Evolutionary conservation across 768 basidiomycete species (phyloP), one percentile per base, ranked within the genome.

Genomic region (Amanita pallidorosea): DNA sequence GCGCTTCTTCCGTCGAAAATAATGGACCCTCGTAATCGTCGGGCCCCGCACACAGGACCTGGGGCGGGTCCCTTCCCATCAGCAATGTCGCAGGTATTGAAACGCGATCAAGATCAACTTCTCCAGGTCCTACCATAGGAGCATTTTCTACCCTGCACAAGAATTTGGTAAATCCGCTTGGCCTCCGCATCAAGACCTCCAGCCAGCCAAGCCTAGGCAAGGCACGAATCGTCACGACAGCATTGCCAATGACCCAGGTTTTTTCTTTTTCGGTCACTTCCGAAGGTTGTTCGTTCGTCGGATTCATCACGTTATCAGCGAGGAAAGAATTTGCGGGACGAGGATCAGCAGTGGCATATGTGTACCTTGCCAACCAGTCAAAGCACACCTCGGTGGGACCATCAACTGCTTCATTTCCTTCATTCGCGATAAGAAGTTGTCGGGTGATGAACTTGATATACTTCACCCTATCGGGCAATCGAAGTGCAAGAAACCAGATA

Each of bases 351-450:
- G 86, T 92, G 12, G 85, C 91, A 59, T 94, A 97, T 0, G 95
- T 86, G 62, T 96, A 96, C 15, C 96, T 76, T 8, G 91, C 86
- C 15, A 99, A 74, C 92, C 94, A 98, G 63, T 99, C 96, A 61
- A 98, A 94, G 66, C 91, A 95, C 33, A 98, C 95, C 61, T 97
- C 91, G 0, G 93, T 89, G 23, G 85, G 83, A 53, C 88, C 90
- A 63, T 98, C 96, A 5, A 94, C 70, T 36, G 78, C 74, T 2
- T 70, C 68, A 48, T 77, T 79, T 12, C 78, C 83, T 53, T 88
- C 85, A 66, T 92, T 92, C 12, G 91, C 92, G 22, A 92, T 72
- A 7, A 94, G 71, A 1, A 99, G 76, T 56, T 92, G 87, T 7
- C 86, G 76, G 0, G 86, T 85, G 62, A 99, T 92, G 67, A 85